phyloP scores from a whole-genome alignment of 2,329 filamentous ascomycete genomes.

The Aphanocladium album region DNA sequence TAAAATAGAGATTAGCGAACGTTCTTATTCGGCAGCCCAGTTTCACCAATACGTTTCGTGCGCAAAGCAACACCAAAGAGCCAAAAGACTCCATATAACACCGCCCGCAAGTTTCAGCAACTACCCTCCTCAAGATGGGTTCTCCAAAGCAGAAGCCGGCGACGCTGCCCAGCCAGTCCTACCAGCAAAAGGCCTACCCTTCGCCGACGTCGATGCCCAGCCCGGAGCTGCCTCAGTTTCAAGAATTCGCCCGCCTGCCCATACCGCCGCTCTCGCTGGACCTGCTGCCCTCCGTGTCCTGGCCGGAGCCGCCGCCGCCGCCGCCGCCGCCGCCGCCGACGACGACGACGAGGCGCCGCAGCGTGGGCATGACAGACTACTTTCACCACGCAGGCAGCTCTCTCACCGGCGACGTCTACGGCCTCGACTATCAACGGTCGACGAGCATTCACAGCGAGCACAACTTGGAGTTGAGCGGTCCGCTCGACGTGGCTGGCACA shows the following conservation, averaged over 20 bases:
- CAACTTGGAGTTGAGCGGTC: constrained; percentile 36
- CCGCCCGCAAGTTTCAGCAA: too few relatives aligned
- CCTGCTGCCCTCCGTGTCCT: neutral
- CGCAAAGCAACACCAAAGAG: neutral
- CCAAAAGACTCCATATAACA: neutral
- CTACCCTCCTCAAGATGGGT: neutral
- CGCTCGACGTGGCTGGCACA: constrained; percentile 42
- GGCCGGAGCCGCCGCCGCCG: neutral
- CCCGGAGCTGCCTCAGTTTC: neutral
- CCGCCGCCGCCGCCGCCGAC: too few relatives aligned
- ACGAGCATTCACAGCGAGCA: constrained; percentile 39
- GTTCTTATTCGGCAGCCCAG: neutral
- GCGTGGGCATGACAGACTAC: neutral
- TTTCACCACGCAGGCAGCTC: constrained; percentile 17
- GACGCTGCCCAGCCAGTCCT: neutral
- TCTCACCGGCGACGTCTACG: constrained; percentile 19
- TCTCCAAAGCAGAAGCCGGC: neutral
- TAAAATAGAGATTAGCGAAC: neutral
- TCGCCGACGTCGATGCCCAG: constrained; percentile 2
- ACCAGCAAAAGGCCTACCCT: neutral
- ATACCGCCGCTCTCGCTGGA: neutral
- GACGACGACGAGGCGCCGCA: too few relatives aligned
- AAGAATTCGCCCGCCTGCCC: constrained; percentile 1
- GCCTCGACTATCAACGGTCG: constrained; percentile 25
- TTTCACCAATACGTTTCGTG: neutral